A percentile compares a stretch with the other conserved stretches of the same genome.
phyloP scores from a whole-genome alignment of 805 yeast genomes.

The Kregervanrija fluxuum region DNA sequence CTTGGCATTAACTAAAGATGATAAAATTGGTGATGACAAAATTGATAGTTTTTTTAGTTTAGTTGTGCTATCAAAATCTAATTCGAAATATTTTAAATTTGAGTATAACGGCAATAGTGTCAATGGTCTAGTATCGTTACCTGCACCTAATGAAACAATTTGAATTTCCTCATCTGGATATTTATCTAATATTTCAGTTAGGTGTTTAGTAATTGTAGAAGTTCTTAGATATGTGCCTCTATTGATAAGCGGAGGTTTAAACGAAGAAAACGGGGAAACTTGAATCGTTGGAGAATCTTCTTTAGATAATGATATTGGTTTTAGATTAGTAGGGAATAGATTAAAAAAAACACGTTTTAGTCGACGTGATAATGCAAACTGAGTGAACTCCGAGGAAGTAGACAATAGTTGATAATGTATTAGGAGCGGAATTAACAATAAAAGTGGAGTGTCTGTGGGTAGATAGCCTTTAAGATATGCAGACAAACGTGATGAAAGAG shows the following conservation, averaged over 20 bases:
- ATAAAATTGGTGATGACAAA: slow-evolving; percentile 17
- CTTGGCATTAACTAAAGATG: not conserved
- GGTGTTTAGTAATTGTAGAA: slow-evolving; percentile 38
- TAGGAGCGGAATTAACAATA: slow-evolving; percentile 30
- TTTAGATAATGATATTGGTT: not conserved
- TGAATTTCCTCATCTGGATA: slow-evolving; percentile 31
- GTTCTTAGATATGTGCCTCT: slow-evolving; percentile 66
- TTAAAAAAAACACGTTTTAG: slow-evolving; percentile 33
- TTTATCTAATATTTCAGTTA: slow-evolving; percentile 33
- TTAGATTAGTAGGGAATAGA: slow-evolving; percentile 8
- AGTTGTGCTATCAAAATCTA: slow-evolving; percentile 55
- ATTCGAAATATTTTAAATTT: slow-evolving; percentile 43
- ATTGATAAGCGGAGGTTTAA: slow-evolving; percentile 59
- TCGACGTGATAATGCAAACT: slow-evolving; percentile 27
- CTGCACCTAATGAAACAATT: slow-evolving; percentile 71
- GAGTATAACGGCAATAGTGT: slow-evolving; percentile 31
- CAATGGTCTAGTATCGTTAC: slow-evolving; percentile 69
- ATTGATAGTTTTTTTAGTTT: slow-evolving; percentile 46
- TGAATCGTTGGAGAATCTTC: not conserved
- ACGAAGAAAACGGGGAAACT: not conserved
- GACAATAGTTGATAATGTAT: slow-evolving; percentile 30
- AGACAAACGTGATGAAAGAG: slow-evolving; percentile 55
- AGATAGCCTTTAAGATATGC: slow-evolving; percentile 45
- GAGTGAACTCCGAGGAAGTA: slow-evolving; percentile 31
- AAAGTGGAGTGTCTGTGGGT: slow-evolving; percentile 27